Conservation (phyloP, 1,284 basidiomycete genomes). For the Bjerkandera adusta region DNA sequence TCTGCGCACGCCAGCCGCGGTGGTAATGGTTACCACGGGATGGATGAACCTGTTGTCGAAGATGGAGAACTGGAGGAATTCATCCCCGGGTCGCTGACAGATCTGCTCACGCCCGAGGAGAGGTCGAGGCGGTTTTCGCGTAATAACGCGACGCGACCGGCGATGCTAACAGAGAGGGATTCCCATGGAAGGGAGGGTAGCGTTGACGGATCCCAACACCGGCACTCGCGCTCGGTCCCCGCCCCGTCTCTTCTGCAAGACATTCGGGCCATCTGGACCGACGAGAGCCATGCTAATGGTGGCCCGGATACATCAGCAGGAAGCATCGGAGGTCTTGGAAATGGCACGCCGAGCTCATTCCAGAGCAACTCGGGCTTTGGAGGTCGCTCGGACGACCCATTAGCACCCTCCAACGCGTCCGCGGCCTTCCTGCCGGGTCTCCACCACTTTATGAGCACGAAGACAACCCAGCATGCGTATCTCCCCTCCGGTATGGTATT, state of each 20-base stretch:
- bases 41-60: conserved; percentile 50
- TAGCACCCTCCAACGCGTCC: conserved; percentile 61
- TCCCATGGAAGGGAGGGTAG: conserved; percentile 20
- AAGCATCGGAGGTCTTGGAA: conserved; percentile 32
- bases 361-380: conserved; percentile 40
- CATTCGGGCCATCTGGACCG: conserved; percentile 72
- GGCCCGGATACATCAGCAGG: conserved; percentile 22
- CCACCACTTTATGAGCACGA: conserved; percentile 56
- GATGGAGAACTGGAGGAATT: conserved; percentile 86
- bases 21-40: conserved; percentile 18
- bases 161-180: conserved; percentile 21
- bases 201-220: conserved; percentile 49
- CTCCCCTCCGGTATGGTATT: conserved; percentile 25
- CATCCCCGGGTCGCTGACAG: conserved; percentile 82
- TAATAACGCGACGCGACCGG: conserved; percentile 45
- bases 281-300: conserved; percentile 28
- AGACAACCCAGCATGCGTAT: conserved; percentile 27
- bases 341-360: conserved; percentile 47
- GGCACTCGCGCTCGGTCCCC: conserved; percentile 76
- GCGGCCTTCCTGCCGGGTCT: conserved; percentile 74
- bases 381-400: conserved; percentile 37
- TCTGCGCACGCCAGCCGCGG: conserved; percentile 15
- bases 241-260: conserved; percentile 71
- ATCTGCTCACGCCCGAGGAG: conserved; percentile 85
- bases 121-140: conserved; percentile 74